These are phyloP conservation scores for Tetrapisispora taiwanensis DNA, from an alignment of 805 yeast species.

Conservation along the genomic window DNA sequence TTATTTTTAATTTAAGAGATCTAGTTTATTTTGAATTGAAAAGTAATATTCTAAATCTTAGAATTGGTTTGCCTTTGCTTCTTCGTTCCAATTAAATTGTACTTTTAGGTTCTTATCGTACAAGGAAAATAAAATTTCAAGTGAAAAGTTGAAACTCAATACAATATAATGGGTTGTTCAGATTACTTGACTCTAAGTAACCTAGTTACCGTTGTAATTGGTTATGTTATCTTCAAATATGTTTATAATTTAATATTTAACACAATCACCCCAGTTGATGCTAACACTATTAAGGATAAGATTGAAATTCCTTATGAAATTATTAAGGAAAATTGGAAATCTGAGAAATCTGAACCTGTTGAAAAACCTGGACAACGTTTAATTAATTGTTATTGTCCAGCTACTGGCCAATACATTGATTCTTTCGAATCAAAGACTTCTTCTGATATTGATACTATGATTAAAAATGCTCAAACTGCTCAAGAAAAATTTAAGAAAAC, in stretches of 20 bases:
- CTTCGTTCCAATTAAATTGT: too few species aligned
- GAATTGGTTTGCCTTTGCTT: too few species aligned
- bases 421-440: constrained; percentile 52
- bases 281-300: constrained; percentile 18
- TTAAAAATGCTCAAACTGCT: constrained; percentile 32
- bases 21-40: too few species aligned
- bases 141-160: background rate
- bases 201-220: background rate
- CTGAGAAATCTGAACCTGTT: constrained; percentile 44
- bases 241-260: background rate
- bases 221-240: background rate
- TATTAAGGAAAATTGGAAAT: constrained; percentile 52
- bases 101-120: too few species aligned
- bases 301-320: constrained; percentile 34
- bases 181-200: background rate
- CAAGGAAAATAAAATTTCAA: too few species aligned
- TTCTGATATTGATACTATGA: constrained; percentile 59
- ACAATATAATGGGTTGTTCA: background rate
- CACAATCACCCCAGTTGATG: background rate
- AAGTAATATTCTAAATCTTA: too few species aligned
- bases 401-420: constrained; percentile 86
- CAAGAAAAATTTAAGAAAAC: constrained; percentile 32
- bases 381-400: constrained; percentile 88
- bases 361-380: constrained; percentile 52
- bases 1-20: too few species aligned